Percentiles rank a stretch among this genome's conserved stretches.
phyloP scores from a whole-genome alignment of 192 early-diverging fungal species.

The Backusella tuberculispora region DNA sequence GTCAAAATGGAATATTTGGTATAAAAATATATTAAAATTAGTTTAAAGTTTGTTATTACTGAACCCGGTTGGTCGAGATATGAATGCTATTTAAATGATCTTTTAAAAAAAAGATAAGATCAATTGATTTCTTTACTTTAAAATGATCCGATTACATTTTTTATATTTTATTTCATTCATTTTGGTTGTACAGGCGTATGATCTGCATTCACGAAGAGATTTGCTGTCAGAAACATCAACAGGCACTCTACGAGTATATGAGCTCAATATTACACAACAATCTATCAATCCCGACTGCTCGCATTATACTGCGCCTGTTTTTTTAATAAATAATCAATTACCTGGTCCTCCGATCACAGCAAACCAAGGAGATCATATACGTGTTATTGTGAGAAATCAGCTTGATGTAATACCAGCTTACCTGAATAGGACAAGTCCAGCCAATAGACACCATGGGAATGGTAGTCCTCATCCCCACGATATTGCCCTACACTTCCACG shows the following conservation, averaged over 20 bases:
- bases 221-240: background rate
- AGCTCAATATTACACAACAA: constrained; percentile 30
- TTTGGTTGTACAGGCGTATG: background rate
- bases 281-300: constrained; percentile 32
- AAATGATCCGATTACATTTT: constrained; percentile 14
- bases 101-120: background rate
- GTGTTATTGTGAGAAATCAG: constrained; percentile 50
- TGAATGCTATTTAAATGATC: background rate
- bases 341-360: constrained; percentile 54
- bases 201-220: background rate
- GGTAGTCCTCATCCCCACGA: constrained; percentile 19
- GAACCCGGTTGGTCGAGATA: background rate
- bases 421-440: constrained; percentile 31
- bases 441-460: background rate
- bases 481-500: constrained; percentile 54
- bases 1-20: background rate
- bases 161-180: background rate
- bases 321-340: constrained; percentile 37
- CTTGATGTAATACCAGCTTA: constrained; percentile 17
- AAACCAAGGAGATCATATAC: constrained; percentile 53
- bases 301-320: constrained; percentile 10
- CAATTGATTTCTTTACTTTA: background rate
- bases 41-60: background rate
- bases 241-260: constrained; percentile 25
- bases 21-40: background rate